Base-by-base conservation (phyloP, 176 grass and related monocot species). In the Aegilops speltoides region DNA sequence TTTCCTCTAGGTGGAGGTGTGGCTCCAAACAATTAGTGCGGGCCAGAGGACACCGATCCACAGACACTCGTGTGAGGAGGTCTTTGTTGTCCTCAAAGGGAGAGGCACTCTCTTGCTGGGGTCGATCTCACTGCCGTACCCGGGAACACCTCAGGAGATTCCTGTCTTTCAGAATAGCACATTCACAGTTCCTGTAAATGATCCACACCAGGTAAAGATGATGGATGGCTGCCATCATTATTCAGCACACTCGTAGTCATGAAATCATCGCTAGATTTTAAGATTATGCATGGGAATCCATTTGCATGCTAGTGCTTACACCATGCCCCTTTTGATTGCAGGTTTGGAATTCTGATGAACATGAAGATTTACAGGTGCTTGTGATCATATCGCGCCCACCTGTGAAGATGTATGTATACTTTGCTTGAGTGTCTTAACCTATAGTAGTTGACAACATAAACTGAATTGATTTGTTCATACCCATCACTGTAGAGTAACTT, bases 331-430 rank as follows among this genome's bases (percentile, higher is more conserved):
- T 28, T 81, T 72, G 28, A 1, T 66, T 92, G 56, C 87, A 98
- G 96, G 82, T 96, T 65, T 92, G 88, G 88, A 98, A 98, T 87
- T 91, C 93, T 22, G 92, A 91, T 79, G 88, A 94, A 31, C 38
- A 88, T 7, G 88, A 98, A 89, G 96, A 96, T 91, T 78, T 98
- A 76, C 96, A 98, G 71, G 77, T 96, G 48, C 91, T 94, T 72
- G 93, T 94, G 60, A 92, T 83, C 84, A 96, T 96, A 94, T 98
- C 96, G 0, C 93, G 93, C 20, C 93, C 96, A 24, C 96, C 96
- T 77, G 31, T 96, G 64, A 98, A 96, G 88, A 82, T 94, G 96
- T 98, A 75, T 74, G 69, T 75, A 19, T 71, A 57, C 22, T 31
- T 71, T 3, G 3, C 64, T 68, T 68, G 41, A 54, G 23, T 82